Base-by-base conservation (phyloP, 192 early-diverging fungal species). In the Podila epigama region DNA sequence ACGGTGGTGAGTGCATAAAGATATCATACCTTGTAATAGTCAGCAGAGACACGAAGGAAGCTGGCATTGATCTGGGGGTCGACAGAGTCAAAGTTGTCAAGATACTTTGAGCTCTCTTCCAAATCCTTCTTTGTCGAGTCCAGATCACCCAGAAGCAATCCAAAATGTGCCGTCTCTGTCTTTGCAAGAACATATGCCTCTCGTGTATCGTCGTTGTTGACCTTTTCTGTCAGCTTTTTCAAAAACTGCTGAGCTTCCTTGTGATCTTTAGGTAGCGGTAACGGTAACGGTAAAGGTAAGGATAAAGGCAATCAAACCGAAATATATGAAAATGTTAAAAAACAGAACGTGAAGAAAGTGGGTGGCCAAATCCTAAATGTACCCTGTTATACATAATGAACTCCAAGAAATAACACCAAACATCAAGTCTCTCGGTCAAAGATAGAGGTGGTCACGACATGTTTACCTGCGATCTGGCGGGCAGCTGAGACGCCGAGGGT, bases 1-100 rank as follows among this genome's bases (percentile, higher is more conserved):
- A n/a, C n/a, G n/a, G n/a, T n/a, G n/a, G n/a, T n/a, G n/a, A n/a
- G n/a, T n/a, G n/a, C n/a, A n/a, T n/a, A n/a, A 32, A 15, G 59
- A 40, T 31, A 20, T 29, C 37, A n/a, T 79, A 92, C 88, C 89
- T 99, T 99, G 84, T 96, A 95, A 82, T 93, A 99, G 59, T 98
- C 96, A 5, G 98, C 95, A 59, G 92, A 86, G 28, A 99, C 96
- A 36, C 95, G 90, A 78, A 98, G 98, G 71, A 94, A 98, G 69
- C 89, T 92, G 16, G 96, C 95, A 63, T 97, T 91, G 75, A 99
- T 95, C 11, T 92, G 89, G 1, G 91, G 88, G 32, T 98, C 96
- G 11, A 93, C 91, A 3, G 83, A 86, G 37, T 91, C 86, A 58
- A 95, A 86, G 10, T 65, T 40, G 53, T 94, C 93, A 29, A 96